A percentile compares a stretch with the other conserved stretches of the same genome.
These are phyloP conservation scores for Carex parvula DNA, from an alignment of 176 grass and related monocot species.

Conservation along the genomic window DNA sequence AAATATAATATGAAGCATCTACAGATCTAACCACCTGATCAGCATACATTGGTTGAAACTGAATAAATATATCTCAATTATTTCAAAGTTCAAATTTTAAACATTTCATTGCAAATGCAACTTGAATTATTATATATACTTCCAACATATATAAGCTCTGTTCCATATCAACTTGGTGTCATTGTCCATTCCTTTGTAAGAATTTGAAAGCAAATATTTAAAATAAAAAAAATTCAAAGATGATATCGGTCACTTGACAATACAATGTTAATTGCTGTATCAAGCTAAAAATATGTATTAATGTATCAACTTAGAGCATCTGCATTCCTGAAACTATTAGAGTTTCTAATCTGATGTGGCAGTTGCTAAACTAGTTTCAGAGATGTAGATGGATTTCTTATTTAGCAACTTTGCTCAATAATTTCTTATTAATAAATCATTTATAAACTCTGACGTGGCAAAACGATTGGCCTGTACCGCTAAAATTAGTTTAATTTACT, in stretches of 20 bases:
- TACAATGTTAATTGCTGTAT: not conserved
- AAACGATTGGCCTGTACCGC: no score
- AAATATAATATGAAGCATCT: slow-evolving; percentile 8
- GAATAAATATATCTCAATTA: slow-evolving; percentile 16
- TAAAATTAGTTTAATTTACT: no score
- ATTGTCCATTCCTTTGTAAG: not conserved
- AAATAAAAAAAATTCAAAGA: not conserved
- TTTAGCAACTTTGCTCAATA: no score
- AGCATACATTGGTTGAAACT: not conserved
- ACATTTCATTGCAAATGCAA: not conserved
- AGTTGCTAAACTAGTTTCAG: no score
- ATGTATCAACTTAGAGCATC: not conserved
- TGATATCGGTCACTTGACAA: not conserved
- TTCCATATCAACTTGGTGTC: not conserved
- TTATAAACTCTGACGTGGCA: no score
- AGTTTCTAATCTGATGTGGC: no score
- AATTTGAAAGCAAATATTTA: not conserved
- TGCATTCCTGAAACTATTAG: no score
- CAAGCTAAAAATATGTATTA: not conserved
- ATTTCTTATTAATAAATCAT: no score
- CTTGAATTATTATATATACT: slow-evolving; percentile 4
- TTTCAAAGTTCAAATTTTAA: not conserved
- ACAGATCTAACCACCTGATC: slow-evolving; percentile 11
- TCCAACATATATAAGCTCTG: not conserved
- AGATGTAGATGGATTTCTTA: no score